Evolutionary conservation across 805 yeast species (phyloP).

Genomic region (Suhomyces emberorum): DNA sequence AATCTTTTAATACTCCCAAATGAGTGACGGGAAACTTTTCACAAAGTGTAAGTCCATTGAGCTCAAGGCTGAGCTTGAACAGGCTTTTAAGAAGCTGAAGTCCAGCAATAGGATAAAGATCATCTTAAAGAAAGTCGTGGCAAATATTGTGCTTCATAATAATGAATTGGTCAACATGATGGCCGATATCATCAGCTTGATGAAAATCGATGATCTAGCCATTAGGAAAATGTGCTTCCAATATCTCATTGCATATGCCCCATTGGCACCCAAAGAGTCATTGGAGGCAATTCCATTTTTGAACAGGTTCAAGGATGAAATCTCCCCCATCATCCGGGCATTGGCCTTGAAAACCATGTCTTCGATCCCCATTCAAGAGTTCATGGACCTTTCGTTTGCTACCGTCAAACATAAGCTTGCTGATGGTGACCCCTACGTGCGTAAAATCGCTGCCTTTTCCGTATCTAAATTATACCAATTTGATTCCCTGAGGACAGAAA

Average conservation of each 20-base stretch:
- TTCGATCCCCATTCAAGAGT: constrained; percentile 54
- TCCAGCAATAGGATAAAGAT: constrained; percentile 35
- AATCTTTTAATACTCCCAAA: too few relatives aligned
- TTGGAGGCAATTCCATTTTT: constrained; percentile 54
- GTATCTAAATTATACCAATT: constrained; percentile 64
- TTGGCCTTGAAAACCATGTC: constrained; percentile 65
- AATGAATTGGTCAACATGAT: constrained; percentile 67
- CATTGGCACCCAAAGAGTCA: constrained; percentile 54
- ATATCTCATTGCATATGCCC: constrained; percentile 59
- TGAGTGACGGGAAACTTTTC: constrained; percentile 40
- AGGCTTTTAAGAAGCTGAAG: constrained; percentile 40
- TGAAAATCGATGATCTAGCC: constrained; percentile 14
- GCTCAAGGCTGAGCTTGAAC: constrained; percentile 40
- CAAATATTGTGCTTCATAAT: constrained; percentile 81
- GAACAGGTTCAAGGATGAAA: constrained; percentile 48
- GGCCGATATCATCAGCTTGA: constrained; percentile 37
- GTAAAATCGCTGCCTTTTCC: constrained; percentile 67
- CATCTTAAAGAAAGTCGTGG: constrained; percentile 65
- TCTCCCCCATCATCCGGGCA: constrained; percentile 49
- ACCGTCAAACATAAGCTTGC: constrained; percentile 32
- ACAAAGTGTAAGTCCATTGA: constrained; percentile 38
- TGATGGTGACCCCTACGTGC: constrained; percentile 56
- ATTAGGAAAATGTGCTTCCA: constrained; percentile 53
- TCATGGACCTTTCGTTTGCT: constrained; percentile 42
- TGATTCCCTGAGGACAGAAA: constrained; percentile 45